Conservation (phyloP, 306 rosid genomes). For the Nissolia schottii region DNA sequence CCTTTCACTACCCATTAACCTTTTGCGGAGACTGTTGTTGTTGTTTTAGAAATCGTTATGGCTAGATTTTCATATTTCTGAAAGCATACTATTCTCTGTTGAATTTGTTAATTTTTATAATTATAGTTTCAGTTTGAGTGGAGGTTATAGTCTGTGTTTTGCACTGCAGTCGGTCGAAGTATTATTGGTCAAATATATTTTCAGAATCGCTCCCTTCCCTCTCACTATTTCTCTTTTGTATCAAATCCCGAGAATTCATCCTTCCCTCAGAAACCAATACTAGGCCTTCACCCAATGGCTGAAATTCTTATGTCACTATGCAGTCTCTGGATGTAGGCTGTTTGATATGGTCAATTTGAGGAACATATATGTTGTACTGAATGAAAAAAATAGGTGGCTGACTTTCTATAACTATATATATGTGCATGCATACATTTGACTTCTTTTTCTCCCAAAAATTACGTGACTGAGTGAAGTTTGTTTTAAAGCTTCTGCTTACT, state of each 20-base stretch:
- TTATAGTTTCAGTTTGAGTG: background rate
- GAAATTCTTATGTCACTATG: background rate
- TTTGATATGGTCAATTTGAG: background rate
- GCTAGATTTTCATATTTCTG: background rate
- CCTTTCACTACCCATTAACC: background rate
- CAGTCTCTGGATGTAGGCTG: background rate
- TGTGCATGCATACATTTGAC: background rate
- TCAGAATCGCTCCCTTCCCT: background rate
- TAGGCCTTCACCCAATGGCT: background rate
- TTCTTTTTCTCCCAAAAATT: background rate
- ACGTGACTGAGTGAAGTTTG: background rate
- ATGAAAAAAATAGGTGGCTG: background rate
- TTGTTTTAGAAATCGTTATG: background rate
- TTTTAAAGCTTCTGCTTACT: background rate
- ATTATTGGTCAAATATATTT: background rate
- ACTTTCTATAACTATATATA: background rate
- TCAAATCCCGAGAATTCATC: background rate
- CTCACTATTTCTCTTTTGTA: background rate
- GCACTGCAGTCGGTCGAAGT: background rate
- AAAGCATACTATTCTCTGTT: background rate
- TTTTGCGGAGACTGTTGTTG: background rate
- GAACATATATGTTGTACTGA: background rate
- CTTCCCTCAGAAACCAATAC: background rate
- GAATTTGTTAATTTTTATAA: background rate
- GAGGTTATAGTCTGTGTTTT: background rate